Base-by-base conservation (phyloP, 192 early-diverging fungal species). In the Radiomyces spectabilis region DNA sequence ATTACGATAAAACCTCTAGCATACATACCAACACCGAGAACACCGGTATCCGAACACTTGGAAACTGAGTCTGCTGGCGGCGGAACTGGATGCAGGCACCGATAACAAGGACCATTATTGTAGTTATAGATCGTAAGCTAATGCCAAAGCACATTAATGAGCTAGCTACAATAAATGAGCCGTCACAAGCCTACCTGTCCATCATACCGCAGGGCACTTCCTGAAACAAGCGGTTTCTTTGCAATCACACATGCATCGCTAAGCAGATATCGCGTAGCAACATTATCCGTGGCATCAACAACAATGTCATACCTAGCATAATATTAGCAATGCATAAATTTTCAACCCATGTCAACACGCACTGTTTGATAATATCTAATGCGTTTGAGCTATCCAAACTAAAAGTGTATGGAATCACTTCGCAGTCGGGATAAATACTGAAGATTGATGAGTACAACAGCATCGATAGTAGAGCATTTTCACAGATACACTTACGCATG, bases 71-170 rank as follows among this genome's bases (percentile, higher is more conserved):
- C 90, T 2, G 88, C 68, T 18, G 94, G 93, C 15, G 96, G 96
- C 16, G 96, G 96, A 29, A 62, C 82, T 0, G 96, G 94, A 63
- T 93, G 94, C 53, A 98, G 68, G 65, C 96, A 98, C 32, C 96
- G 84, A 66, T 95, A 98, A 71, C 96, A 98, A 12, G 96, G 96
- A 13, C 94, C 91, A 27, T 79, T 80, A 25, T 82, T 66, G 63
- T 95, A 78, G 64, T 98, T 91, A 67, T 95, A 97, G n/a, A 94
- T 78, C 0, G 94, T 93, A 41, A 98, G 76, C 80, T 67, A n/a
- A 35, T 31, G 27, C 21, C 22, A 59, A 45, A 24, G 1, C 9
- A 6, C n/a, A 25, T 5, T 4, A 32, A 31, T 49, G 6, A n/a
- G 33, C 42, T 29, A 21, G 37, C 18, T 27, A 55, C 3, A 53